Base-by-base conservation (phyloP, 805 yeast species). In the Candida corydali region DNA sequence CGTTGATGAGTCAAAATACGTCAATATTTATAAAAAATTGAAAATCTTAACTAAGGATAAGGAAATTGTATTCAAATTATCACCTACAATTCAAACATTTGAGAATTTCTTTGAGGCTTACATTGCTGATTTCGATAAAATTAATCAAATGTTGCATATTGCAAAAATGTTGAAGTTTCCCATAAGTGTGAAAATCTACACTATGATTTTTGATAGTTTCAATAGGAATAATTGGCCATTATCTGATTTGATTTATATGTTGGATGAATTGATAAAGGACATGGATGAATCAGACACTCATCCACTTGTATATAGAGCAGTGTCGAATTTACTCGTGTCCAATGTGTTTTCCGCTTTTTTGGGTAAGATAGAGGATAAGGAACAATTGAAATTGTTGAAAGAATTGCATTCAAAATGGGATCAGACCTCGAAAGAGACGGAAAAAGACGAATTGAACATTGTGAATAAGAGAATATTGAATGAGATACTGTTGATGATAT, bases 181-280 rank as follows among this genome's bases (percentile, higher is more conserved):
- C 1, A 37, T 57, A 8, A 55, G 65, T n/a, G 57, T 62, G 8
- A 50, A 56, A 22, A 44, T 52, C n/a, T 63, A 56, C 38, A 45
- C 44, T 17, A 33, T 30, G 9, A 33, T 61, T 20, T n/a, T n/a
- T n/a, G n/a, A n/a, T n/a, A n/a, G n/a, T n/a, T n/a, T n/a, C n/a
- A n/a, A n/a, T n/a, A n/a, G n/a, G 12, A 7, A 24, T 24, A n/a
- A 24, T 8, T 6, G 17, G 6, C 12, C 8, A 49, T 56, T 15
- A 32, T 29, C 3, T n/a, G 26, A 9, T 15, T 23, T 5, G 12
- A 10, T 24, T 5, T 7, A 10, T 7, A 11, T 24, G 12, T 24
- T 24, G 12, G 8, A 24, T 24, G 12, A 24, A 24, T 7, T 24
- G 12, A 5, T 24, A 24, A 5, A 24, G 5, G 26, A 24, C 12